Percentiles rank a stretch among this genome's conserved stretches.
These are phyloP conservation scores for Populus ilicifolia DNA, from an alignment of 345 rosid genomes.

Conservation along the genomic window DNA sequence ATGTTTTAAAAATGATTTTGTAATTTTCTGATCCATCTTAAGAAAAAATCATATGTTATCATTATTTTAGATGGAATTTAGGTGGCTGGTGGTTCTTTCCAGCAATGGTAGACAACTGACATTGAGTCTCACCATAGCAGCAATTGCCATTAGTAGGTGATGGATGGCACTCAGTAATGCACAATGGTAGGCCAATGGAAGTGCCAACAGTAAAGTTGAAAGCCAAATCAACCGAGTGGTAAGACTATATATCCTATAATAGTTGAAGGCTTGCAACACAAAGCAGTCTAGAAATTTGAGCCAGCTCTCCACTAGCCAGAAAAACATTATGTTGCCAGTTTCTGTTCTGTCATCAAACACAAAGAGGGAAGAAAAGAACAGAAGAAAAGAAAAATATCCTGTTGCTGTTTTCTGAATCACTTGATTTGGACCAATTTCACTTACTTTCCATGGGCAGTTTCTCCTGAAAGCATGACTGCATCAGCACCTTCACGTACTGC, in stretches of 20 bases:
- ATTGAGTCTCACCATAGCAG: background rate
- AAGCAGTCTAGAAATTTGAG: background rate
- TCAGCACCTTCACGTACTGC: conserved; percentile 96
- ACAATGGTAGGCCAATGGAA: background rate
- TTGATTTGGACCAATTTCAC: conserved; percentile 20
- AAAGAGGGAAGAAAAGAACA: background rate
- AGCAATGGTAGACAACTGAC: background rate
- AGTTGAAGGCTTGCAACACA: background rate
- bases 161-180: background rate
- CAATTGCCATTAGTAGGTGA: background rate
- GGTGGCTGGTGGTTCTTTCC: background rate
- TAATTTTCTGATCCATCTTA: background rate
- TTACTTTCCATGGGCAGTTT: conserved; percentile 97
- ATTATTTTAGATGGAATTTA: background rate
- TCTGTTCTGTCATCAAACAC: background rate
- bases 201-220: background rate
- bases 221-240: background rate
- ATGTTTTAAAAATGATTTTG: background rate
- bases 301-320: background rate
- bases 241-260: background rate
- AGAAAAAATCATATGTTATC: background rate
- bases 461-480: conserved; percentile 98
- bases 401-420: background rate
- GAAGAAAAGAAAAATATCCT: background rate
- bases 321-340: background rate